Evolutionary conservation across 805 yeast genomes (phyloP), one percentile per base, ranked within the genome.

Genomic region (Cyberlindnera xishuangbannaensis): DNA sequence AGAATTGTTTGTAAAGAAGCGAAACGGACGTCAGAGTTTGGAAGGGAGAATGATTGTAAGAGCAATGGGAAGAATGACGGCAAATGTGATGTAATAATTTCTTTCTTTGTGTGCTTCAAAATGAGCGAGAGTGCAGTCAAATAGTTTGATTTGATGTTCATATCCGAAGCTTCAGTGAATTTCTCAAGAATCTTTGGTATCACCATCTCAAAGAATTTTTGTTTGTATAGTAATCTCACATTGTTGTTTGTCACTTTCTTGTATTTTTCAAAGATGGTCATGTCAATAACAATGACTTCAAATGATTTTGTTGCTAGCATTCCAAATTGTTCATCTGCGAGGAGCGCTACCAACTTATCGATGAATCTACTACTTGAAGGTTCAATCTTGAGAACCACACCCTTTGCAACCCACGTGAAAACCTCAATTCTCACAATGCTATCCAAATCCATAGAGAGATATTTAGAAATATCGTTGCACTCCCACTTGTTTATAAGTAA

Each of bases 171-270:
- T 19, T 8, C 7, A 5, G 59, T 56, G 52, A 71, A 77, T 4
- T 67, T 68, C 0, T 57, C 51, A 7, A 81, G 72, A 20, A 86
- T 53, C 19, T 53, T 56, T 1, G 83, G 82, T 6, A 85, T 65
- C 2, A 76, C 61, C 7, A 65, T 59, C 39, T 75, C 73, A 52
- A 86, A 85, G 17, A 84, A 67, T 43, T 78, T 78, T 51, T 92
- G 98, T 52, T 86, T 86, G 66, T 82, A 85, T 16, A 92, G 64
- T 28, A 72, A 56, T 38, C 83, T 71, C 14, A 81, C 71, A 39
- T 78, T 74, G 35, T 82, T 66, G 41, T 76, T 76, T 41, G 67
- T 24, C 50, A 54, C 44, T 51, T 65, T 56, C 40, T 61, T 64
- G 28, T 43, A 69, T 47, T 73, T 76, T 28, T 67, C 60, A 35